Evolutionary conservation across 1,284 basidiomycete genomes (phyloP).

Genomic region (Tilletia walkeri): DNA sequence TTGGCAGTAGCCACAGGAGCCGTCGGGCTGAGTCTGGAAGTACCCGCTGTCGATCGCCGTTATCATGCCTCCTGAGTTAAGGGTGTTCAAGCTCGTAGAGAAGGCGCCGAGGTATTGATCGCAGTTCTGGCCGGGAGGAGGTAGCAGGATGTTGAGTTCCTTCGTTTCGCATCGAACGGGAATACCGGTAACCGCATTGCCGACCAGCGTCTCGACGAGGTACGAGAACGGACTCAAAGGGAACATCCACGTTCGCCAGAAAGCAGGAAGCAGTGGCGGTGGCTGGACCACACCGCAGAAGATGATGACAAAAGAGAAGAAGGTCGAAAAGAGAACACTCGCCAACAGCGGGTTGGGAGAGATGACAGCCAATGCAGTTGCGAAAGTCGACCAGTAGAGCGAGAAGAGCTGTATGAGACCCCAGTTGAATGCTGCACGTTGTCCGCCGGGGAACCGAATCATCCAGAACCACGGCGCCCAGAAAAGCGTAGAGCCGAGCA

Average conservation of each 20-base stretch:
- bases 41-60: slow-evolving; percentile 30
- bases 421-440: slow-evolving; percentile 32
- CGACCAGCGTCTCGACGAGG: slow-evolving; percentile 57
- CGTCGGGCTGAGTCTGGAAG: slow-evolving; percentile 30
- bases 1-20: slow-evolving; percentile 59
- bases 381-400: slow-evolving; percentile 64
- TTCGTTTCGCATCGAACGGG: slow-evolving; percentile 56
- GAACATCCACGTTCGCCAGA: slow-evolving; percentile 55
- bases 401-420: slow-evolving; percentile 44
- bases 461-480: slow-evolving; percentile 48
- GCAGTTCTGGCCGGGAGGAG: slow-evolving; percentile 57
- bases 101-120: slow-evolving; percentile 57
- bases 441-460: slow-evolving; percentile 30
- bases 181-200: slow-evolving; percentile 53
- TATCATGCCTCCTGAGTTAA: slow-evolving; percentile 24
- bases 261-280: slow-evolving; percentile 40
- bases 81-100: slow-evolving; percentile 26
- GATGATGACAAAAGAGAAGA: slow-evolving; percentile 66
- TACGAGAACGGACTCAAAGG: slow-evolving; percentile 71
- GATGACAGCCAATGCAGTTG: slow-evolving; percentile 68
- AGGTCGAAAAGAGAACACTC: slow-evolving; percentile 66
- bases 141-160: slow-evolving; percentile 58
- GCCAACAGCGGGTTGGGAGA: slow-evolving; percentile 68
- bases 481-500: slow-evolving; percentile 45
- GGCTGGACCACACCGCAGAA: slow-evolving; percentile 62